These are phyloP conservation scores for Helichrysum umbraculigerum DNA, from an alignment of 129 eudicot genomes.

Conservation along the genomic window DNA sequence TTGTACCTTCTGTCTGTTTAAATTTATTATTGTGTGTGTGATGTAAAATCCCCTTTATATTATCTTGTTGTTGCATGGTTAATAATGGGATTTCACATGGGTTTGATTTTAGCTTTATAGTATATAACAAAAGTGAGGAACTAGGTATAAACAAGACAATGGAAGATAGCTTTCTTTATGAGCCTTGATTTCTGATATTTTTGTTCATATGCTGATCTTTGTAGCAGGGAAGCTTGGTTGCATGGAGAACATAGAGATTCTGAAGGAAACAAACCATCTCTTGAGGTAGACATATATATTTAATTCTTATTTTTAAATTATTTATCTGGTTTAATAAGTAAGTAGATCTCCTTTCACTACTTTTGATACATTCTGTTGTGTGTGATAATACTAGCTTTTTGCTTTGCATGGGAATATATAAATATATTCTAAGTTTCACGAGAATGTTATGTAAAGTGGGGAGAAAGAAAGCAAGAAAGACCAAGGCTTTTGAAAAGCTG, in stretches of 20 bases:
- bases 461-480: conserved; percentile 45
- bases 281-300: conserved; percentile 59
- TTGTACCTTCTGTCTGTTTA: conserved; percentile 28
- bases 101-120: conserved; percentile 48
- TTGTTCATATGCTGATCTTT: conserved; percentile 39
- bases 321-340: conserved; percentile 14
- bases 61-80: conserved; percentile 32
- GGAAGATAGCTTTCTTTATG: conserved; percentile 47
- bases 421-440: conserved; percentile 33
- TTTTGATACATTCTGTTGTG: conserved; percentile 37
- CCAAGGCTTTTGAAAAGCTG: conserved; percentile 56
- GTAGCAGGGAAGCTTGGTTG: conserved; percentile 92
- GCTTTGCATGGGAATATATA: conserved; percentile 47
- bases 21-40: conserved; percentile 13
- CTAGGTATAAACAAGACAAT: conserved; percentile 39
- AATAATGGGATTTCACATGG: conserved; percentile 60
- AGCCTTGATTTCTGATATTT: conserved; percentile 41
- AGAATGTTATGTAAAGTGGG: conserved; percentile 49
- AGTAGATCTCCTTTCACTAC: conserved; percentile 38
- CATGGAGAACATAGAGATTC: conserved; percentile 68
- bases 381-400: conserved; percentile 29
- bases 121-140: conserved; percentile 29
- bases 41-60: conserved; percentile 12
- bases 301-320: conserved; percentile 4
- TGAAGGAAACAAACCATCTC: conserved; percentile 55